These are phyloP conservation scores for Globisporangium megalacanthum DNA, from an alignment of 352 stramenopile species.

Conservation along the genomic window DNA sequence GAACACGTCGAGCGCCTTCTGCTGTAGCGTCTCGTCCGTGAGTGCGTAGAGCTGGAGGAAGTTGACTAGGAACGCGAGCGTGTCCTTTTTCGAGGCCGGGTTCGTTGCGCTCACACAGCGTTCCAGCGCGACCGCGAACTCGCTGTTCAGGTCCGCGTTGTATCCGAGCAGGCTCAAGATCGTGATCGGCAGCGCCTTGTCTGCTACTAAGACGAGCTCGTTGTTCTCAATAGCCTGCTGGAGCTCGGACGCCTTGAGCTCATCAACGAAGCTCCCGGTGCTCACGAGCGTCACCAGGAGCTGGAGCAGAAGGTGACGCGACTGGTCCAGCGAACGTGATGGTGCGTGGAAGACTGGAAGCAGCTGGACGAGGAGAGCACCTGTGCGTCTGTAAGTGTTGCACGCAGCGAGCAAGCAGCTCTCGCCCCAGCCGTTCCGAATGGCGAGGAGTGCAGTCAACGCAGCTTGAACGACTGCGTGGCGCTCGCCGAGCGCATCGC, in stretches of 20 bases:
- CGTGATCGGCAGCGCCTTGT: constrained; percentile 55
- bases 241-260: constrained; percentile 48
- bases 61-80: constrained; percentile 48
- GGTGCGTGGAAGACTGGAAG: constrained; percentile 32
- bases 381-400: constrained; percentile 4
- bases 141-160: constrained; percentile 60
- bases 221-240: constrained; percentile 57
- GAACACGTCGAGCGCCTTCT: constrained; percentile 40
- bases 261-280: constrained; percentile 38
- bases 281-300: constrained; percentile 52
- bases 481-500: neutral
- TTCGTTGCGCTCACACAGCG: constrained; percentile 25
- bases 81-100: constrained; percentile 22
- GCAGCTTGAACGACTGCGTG: constrained; percentile 7
- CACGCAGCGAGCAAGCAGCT: constrained; percentile 8
- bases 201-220: constrained; percentile 30
- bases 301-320: constrained; percentile 41
- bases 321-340: constrained; percentile 14
- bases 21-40: constrained; percentile 40
- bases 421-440: constrained; percentile 14
- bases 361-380: constrained; percentile 26
- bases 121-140: constrained; percentile 42
- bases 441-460: constrained; percentile 8
- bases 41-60: constrained; percentile 61
- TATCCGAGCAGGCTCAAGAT: constrained; percentile 66